phyloP scores from a whole-genome alignment of 371 early-diverging fungal genomes.

The Nematocida ironsii region DNA sequence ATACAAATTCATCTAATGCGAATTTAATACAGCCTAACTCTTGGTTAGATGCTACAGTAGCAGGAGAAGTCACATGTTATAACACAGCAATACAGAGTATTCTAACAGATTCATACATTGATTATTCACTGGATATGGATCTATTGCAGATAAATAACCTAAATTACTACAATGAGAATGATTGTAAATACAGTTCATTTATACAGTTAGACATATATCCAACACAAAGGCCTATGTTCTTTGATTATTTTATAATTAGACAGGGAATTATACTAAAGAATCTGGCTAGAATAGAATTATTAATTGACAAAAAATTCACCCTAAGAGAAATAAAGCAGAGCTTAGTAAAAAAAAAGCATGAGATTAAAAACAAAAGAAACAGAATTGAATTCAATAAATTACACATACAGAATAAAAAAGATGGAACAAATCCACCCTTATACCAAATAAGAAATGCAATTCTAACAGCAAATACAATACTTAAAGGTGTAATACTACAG shows the following conservation, averaged over 20 bases:
- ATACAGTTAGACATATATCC: not conserved
- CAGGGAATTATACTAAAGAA: not conserved
- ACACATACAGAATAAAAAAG: not conserved
- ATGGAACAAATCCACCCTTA: not conserved
- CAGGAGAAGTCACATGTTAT: not conserved
- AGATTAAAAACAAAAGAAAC: not conserved
- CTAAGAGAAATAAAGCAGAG: not conserved
- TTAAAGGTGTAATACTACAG: not conserved
- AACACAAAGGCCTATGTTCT: not conserved
- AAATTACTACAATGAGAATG: not conserved
- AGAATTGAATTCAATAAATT: not conserved
- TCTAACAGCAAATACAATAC: not conserved
- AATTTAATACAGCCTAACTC: not conserved
- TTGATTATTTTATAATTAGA: not conserved
- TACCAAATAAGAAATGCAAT: not conserved
- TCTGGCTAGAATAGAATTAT: not conserved
- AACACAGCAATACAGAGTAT: not conserved
- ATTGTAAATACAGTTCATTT: not conserved
- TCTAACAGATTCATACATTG: not conserved
- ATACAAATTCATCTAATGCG: not conserved
- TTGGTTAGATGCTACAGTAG: not conserved
- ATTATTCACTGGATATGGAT: not conserved
- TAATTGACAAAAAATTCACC: not conserved
- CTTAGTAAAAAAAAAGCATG: not conserved
- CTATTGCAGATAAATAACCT: not conserved